Evolutionary conservation across 2,329 filamentous ascomycete species (phyloP).

Genomic region (Aphanocladium album): DNA sequence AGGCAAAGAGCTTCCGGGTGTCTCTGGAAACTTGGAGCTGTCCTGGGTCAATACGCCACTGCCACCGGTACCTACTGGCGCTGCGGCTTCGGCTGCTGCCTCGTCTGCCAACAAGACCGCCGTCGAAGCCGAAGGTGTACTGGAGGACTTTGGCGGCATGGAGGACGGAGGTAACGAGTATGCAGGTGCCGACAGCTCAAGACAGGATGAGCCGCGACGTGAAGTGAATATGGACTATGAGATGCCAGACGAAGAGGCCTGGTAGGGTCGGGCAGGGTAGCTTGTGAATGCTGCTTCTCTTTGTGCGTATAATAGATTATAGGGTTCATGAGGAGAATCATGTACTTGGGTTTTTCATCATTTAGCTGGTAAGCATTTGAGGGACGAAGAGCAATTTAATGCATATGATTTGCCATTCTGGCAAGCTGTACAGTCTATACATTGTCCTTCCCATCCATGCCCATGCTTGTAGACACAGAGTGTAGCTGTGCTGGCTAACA

Average conservation of each 20-base stretch:
- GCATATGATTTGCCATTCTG: not conserved
- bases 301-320: not conserved
- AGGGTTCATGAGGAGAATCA: not conserved
- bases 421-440: too few relatives aligned
- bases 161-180: slow-evolving; percentile 18
- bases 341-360: not conserved
- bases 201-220: slow-evolving; percentile 25
- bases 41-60: slow-evolving; percentile 49
- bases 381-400: not conserved
- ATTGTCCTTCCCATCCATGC: too few relatives aligned
- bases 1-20: slow-evolving; percentile 53
- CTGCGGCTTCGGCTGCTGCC: not conserved
- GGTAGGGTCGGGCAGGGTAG: slow-evolving; percentile 21
- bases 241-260: slow-evolving; percentile 46
- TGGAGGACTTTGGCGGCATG: slow-evolving; percentile 16
- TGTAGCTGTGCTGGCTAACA: too few relatives aligned
- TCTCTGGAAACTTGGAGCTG: slow-evolving; percentile 59
- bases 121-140: slow-evolving; percentile 9
- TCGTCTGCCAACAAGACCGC: slow-evolving; percentile 13
- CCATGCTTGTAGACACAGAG: too few relatives aligned
- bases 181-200: slow-evolving; percentile 4
- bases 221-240: slow-evolving; percentile 49
- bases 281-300: not conserved
- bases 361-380: not conserved
- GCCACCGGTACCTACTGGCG: slow-evolving; percentile 16